Evolutionary conservation across 768 basidiomycete species (phyloP), one percentile per base, ranked within the genome.

Genomic region (Phylloporus rhodoxanthus): DNA sequence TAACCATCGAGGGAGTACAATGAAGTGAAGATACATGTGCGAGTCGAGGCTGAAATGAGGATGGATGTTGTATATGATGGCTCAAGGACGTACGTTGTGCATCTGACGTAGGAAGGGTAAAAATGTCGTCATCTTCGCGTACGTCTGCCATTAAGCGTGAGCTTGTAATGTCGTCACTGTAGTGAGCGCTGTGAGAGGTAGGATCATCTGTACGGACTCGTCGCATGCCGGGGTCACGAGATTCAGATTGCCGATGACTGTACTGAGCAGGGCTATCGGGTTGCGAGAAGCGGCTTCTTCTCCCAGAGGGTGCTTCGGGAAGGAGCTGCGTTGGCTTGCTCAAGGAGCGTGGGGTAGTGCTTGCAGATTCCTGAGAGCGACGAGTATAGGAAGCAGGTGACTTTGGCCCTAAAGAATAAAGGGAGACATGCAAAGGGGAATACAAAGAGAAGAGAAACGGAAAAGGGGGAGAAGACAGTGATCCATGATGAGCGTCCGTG

Each of bases 401-500:
- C 51, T 64, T 65, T 40, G 63, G 60, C 62, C 74, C 74, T 75
- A 73, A 57, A 75, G 65, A 64, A 69, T 38, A 63, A 71, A 69
- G 60, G 45, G 56, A 50, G 45, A 64, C 45, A 61, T 51, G 61
- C 41, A 62, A 65, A 65, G 61, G 50, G 56, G 56, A 55, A 38
- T 53, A 58, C 28, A 66, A 60, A 57, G 57, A 64, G 50, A 64
- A 62, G 59, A 56, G 48, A 62, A 60, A 55, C 46, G 63, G 56
- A 2, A 60, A 66, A 64, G 55, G 51, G 61, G 57, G 57, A 47
- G 60, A 62, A 66, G 58, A 68, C 17, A 61, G 50, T 57, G 64
- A 59, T 71, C 71, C 69, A 71, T 66, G 65, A 68, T 70, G 68
- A 71, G 65, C 61, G 66, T 67, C 70, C 64, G 66, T 64, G 64